Evolutionary conservation across 805 yeast species (phyloP).

Genomic region (Wickerhamomyces tratensis): DNA sequence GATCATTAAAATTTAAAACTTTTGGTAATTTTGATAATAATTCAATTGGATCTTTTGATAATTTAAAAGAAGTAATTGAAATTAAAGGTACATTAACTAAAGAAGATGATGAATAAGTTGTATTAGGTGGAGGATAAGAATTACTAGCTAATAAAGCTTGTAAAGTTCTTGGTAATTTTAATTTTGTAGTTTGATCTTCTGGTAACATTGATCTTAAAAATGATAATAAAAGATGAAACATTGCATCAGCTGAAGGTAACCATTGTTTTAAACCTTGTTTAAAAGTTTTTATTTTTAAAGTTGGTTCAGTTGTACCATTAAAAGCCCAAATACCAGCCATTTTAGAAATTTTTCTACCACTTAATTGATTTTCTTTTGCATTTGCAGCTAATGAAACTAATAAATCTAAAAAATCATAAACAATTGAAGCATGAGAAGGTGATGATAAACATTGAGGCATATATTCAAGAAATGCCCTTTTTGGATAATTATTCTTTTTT

Average conservation of each 20-base stretch:
- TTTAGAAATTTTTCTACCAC: conserved; percentile 71
- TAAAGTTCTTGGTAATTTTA: conserved; percentile 55
- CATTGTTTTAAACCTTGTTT: conserved; percentile 67
- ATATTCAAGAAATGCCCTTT: conserved; percentile 63
- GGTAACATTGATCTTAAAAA: conserved; percentile 75
- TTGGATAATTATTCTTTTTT: conserved; percentile 54
- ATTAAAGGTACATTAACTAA: conserved; percentile 54
- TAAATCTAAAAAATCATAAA: conserved; percentile 78
- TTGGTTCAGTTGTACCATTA: conserved; percentile 25
- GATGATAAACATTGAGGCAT: conserved; percentile 81
- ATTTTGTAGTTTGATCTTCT: conserved; percentile 42
- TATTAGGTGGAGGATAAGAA: conserved; percentile 65
- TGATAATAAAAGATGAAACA: conserved; percentile 70
- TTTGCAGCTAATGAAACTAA: conserved; percentile 70
- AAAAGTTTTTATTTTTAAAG: conserved; percentile 25
- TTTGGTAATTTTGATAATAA: conserved; percentile 47
- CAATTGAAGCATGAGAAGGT: conserved; percentile 84
- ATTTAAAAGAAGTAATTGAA: conserved; percentile 33
- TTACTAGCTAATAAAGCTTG: conserved; percentile 55
- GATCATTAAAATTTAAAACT: conserved; percentile 59
- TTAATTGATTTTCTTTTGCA: conserved; percentile 66
- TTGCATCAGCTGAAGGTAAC: conserved; percentile 78
- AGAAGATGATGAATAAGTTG: conserved; percentile 24
- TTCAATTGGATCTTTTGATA: conserved; percentile 44
- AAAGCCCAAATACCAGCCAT: conserved; percentile 91